Base-by-base conservation (phyloP, 1,284 basidiomycete species). In the Ustilago lituana region DNA sequence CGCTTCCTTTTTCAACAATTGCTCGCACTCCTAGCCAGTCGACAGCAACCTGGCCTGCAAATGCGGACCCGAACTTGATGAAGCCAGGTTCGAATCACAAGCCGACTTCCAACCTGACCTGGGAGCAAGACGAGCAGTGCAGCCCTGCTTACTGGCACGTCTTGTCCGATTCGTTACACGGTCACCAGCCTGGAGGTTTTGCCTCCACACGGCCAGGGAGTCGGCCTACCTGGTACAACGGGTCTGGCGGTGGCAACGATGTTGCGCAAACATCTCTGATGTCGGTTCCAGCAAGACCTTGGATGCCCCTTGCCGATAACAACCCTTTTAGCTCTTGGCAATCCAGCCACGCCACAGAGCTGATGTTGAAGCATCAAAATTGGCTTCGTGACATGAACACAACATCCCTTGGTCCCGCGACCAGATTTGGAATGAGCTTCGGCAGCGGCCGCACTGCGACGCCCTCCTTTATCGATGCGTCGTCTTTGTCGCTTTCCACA, bases 291-390 rank as follows among this genome's bases (percentile, higher is more conserved):
- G 12, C 47, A 11, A 22, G 26, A 17, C 14, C 0, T 9, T 41
- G 48, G 48, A 41, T 11, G 17, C 5, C 9, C 12, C 2, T 14
- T n/a, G 15, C 22, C 5, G 11, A 3, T 1, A 11, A 22, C 4
- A 23, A 8, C 11, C 12, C 15, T 4, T 5, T 26, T 4, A 20
- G 29, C 14, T n/a, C 26, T 11, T 37, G 31, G n/a, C 45, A 50
- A 14, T 19, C 53, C 5, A 27, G n/a, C 4, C 14, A 45, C 2
- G 29, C 44, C 2, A 19, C 23, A 14, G 35, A 37, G 5, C 43
- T 50, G 20, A 53, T 43, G 35, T 17, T 53, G 24, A 64, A 43
- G 61, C 61, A 64, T 50, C 46, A 50, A 0, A 64, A 64, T 20
- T 58, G 61, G 61, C 41, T 43, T 5, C 55, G 50, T 9, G 55